Percentiles rank a stretch among this genome's conserved stretches.
Evolutionary conservation across 768 basidiomycete genomes (phyloP).

Genomic region (Cystobasidium tubakii): DNA sequence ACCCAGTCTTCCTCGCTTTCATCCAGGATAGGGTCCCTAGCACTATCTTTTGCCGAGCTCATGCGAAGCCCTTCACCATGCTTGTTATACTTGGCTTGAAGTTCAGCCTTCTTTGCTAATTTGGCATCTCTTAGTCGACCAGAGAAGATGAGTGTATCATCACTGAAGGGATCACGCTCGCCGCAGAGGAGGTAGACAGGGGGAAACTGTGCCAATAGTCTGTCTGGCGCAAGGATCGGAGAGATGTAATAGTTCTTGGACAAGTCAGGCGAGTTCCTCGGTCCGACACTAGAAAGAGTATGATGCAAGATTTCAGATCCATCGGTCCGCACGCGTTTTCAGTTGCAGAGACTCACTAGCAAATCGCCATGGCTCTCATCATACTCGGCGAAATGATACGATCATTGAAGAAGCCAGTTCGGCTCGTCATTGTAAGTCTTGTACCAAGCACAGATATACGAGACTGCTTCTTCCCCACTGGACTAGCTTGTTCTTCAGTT

Average conservation of each 20-base stretch:
- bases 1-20: conserved; percentile 93
- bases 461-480: background rate
- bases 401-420: conserved; percentile 47
- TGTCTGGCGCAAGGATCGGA: conserved; percentile 78
- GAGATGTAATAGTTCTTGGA: conserved; percentile 91
- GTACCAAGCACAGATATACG: conserved; percentile 7
- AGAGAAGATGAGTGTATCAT: conserved; percentile 94
- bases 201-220: conserved; percentile 84
- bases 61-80: conserved; percentile 42
- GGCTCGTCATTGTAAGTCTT: conserved; percentile 43
- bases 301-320: background rate
- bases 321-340: too few relatives aligned
- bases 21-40: conserved; percentile 48
- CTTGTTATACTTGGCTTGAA: conserved; percentile 63
- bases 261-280: conserved; percentile 88
- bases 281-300: conserved; percentile 74
- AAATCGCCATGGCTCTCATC: conserved; percentile 94
- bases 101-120: conserved; percentile 67
- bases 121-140: conserved; percentile 94
- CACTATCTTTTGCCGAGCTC: conserved; percentile 4
- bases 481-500: background rate
- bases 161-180: conserved; percentile 91
- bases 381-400: conserved; percentile 87
- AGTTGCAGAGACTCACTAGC: conserved; percentile 35
- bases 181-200: conserved; percentile 63